Base-by-base conservation (phyloP, 163 green algal genomes). In the Coccomyxa subellipsoidea region DNA sequence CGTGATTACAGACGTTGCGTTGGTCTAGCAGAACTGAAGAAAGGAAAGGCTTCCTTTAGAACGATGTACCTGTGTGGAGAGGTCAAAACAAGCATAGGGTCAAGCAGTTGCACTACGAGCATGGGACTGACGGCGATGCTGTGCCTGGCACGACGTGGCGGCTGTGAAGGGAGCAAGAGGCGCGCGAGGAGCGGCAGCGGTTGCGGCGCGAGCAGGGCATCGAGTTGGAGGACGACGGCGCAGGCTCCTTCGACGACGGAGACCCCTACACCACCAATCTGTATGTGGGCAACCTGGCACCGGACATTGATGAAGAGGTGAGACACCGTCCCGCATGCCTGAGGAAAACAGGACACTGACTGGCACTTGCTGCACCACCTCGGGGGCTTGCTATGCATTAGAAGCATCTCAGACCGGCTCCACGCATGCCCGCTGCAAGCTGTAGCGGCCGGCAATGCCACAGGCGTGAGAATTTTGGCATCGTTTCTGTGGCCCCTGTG, bases 221-320 rank as follows among this genome's bases (percentile, higher is more conserved):
- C 4, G 15, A 36, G 21, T 36, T 79, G 29, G 54, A 59, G 23
- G 81, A 81, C 0, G 79, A 87, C 78, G 78, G 75, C 0, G 54
- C 72, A 37, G 88, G 88, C 6, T 90, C 81, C 36, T 91, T 91
- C 70, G 92, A 95, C 83, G 84, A 87, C 25, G 87, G 88, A 2
- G 93, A 97, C 80, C 90, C 90, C n/a, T 91, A 80, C 88, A 95
- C 93, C 54, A 98, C 95, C 78, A 98, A 98, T 86, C 88, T 98
- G 72, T 97, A 96, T 78, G 88, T 98, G n/a, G 77, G 92, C 69
- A 96, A 98, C 87, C 84, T 98, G 36, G 88, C 93, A 2, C 92
- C 92, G 4, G 90, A 94, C 72, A 87, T 96, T 23, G 94, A 98
- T 80, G 95, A 98, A 86, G 88, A 93, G 53, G 86, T 95, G 25